Evolutionary conservation across 768 basidiomycete species (phyloP).

Genomic region (Leccinum imitatum): DNA sequence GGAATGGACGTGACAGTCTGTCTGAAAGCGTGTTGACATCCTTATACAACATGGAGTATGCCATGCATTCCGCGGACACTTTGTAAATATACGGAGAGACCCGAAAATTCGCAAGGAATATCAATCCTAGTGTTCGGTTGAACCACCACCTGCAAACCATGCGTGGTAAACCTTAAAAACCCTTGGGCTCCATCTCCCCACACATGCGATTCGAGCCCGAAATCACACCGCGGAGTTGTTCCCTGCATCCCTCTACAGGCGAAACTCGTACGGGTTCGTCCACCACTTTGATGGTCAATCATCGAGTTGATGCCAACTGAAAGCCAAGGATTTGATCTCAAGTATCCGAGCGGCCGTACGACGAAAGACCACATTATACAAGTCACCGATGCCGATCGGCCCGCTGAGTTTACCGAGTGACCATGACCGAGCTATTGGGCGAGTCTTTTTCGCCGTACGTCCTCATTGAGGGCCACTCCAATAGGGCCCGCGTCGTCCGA

Average conservation of each 20-base stretch:
- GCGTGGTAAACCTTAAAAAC: slow-evolving; percentile 7
- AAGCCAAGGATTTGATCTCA: neutral
- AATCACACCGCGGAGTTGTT: neutral
- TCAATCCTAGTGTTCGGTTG: neutral
- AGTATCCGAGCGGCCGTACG: neutral
- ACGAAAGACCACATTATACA: slow-evolving; percentile 2
- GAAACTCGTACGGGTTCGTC: neutral
- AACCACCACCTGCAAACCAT: neutral
- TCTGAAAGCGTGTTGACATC: neutral
- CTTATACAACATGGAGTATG: neutral
- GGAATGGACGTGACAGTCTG: neutral
- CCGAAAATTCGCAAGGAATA: neutral
- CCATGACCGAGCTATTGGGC: neutral
- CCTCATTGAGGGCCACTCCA: neutral
- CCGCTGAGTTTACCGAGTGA: slow-evolving; percentile 5
- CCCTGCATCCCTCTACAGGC: neutral
- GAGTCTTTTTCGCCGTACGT: slow-evolving; percentile 30
- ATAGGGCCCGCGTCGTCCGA: neutral
- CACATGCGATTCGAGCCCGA: neutral
- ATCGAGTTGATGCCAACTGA: neutral
- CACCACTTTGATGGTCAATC: neutral
- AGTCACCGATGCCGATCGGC: slow-evolving; percentile 25
- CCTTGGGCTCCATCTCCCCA: slow-evolving; percentile 1
- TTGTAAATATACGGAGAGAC: neutral
- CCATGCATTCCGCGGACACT: neutral